These are phyloP conservation scores for Emmonsiellopsis sp. DNA, from an alignment of 2,329 filamentous ascomycete species.

Conservation along the genomic window DNA sequence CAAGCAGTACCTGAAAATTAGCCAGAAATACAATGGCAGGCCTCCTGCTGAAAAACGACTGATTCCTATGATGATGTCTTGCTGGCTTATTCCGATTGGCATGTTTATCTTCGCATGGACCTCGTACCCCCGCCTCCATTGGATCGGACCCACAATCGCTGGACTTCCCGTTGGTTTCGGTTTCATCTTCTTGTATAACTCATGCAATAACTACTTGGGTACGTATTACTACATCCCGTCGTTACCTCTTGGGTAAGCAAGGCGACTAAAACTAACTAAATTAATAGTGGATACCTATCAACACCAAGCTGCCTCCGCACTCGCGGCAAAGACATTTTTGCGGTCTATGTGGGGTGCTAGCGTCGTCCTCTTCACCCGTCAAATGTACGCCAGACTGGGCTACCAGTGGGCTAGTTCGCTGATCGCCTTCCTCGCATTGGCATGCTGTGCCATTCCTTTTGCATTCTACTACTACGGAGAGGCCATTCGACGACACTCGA, in stretches of 20 bases:
- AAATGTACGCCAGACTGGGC: constrained; percentile 67
- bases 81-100: constrained; percentile 62
- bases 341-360: constrained; percentile 72
- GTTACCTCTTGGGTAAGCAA: neutral
- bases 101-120: constrained; percentile 62
- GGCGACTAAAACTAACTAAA: neutral
- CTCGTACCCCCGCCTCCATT: constrained; percentile 56
- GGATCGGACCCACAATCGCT: constrained; percentile 63
- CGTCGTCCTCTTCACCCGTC: constrained; percentile 68
- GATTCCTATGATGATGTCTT: constrained; percentile 72
- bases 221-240: constrained; percentile 8
- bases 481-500: constrained; percentile 57
- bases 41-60: constrained; percentile 70
- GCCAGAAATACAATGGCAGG: constrained; percentile 55
- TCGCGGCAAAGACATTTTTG: constrained; percentile 74
- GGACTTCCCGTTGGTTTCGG: constrained; percentile 68
- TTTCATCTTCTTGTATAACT: constrained; percentile 77
- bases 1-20: constrained; percentile 64
- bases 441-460: constrained; percentile 75
- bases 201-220: constrained; percentile 63
- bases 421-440: constrained; percentile 63
- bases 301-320: constrained; percentile 68
- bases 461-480: constrained; percentile 73
- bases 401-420: constrained; percentile 69
- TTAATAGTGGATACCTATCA: constrained; percentile 53